Evolutionary conservation across 169 alveolate species (phyloP), one percentile per base, ranked within the genome.

Genomic region (Plasmodium reichenowi): DNA sequence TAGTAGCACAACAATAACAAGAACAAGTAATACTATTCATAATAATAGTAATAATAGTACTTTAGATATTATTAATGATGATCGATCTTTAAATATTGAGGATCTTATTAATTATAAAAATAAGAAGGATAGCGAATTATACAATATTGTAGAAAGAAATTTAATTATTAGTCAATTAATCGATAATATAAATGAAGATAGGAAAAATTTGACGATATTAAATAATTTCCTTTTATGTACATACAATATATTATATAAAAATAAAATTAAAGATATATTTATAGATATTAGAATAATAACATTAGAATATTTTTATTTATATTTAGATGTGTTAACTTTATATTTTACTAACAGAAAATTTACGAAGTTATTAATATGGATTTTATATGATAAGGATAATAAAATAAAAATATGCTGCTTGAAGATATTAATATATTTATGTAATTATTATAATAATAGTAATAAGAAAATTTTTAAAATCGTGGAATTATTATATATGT

Each of bases 261-360:
- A 72, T 56, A 86, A 86, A 72, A 86, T 86, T 71, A 86, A 62
- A 72, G 92, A 86, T 63, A 87, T 86, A 13, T 86, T 86, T 72
- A 7, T 73, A 26, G 92, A 86, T 60, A 86, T 86, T 3, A 45
- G 92, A 32, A 45, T 73, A 32, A 71, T 86, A 64, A 62, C 92
- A 4, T 54, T 86, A 29, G 88, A 70, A 64, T 86, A 59, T 59
- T 86, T 45, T 43, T 66, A 60, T 54, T 15, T 58, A 4, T 86
- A 72, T 48, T 63, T 86, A 72, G 71, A 86, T 47, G 59, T 48
- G 1, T 26, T 72, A 64, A 60, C 70, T 12, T 22, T 24, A 9
- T 86, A 86, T 64, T 86, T 86, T 50, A 86, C 88, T 17, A 86
- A 86, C 47, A 48, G 92, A 22, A 86, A 86, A 54, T 86, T 60